A percentile compares a stretch with the other conserved stretches of the same genome.
Evolutionary conservation across 2,329 filamentous ascomycete species (phyloP).

Genomic region (Ophiostoma fasciatum): DNA sequence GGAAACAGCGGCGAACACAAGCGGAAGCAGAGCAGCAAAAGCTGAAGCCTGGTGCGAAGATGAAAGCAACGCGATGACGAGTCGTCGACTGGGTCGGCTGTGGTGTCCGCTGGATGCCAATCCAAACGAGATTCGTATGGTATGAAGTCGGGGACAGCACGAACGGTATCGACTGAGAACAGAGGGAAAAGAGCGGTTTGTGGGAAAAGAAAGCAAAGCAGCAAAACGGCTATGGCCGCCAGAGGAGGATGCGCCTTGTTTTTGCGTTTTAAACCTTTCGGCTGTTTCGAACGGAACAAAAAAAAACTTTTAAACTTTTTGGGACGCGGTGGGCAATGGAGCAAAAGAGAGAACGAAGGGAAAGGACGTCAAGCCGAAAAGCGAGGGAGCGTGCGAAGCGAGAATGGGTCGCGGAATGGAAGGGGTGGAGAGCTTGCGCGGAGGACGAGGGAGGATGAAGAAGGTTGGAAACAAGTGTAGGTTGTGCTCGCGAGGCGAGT

Average conservation of each 20-base stretch:
- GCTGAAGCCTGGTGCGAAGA: too few relatives aligned
- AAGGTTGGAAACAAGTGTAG: not conserved
- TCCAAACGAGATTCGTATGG: too few relatives aligned
- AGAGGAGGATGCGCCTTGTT: slow-evolving; percentile 1
- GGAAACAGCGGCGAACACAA: too few relatives aligned
- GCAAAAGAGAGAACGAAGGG: not conserved
- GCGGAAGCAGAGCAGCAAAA: too few relatives aligned
- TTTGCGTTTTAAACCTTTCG: too few relatives aligned
- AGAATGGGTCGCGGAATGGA: not conserved
- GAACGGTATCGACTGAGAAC: too few relatives aligned
- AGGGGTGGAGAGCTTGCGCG: not conserved
- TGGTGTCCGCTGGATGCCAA: too few relatives aligned
- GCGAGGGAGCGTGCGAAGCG: not conserved
- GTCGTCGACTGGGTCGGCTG: too few relatives aligned
- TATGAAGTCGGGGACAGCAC: too few relatives aligned
- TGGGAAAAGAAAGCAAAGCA: not conserved
- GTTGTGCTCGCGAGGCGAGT: slow-evolving; percentile 3
- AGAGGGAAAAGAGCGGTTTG: too few relatives aligned
- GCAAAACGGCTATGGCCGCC: slow-evolving; percentile 1
- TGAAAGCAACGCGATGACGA: too few relatives aligned
- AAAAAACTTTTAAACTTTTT: not conserved
- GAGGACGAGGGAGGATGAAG: slow-evolving; percentile 1
- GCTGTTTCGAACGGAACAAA: slow-evolving; percentile 4
- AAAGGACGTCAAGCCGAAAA: not conserved
- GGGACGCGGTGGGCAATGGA: not conserved